Evolutionary conservation across 768 basidiomycete species (phyloP), one percentile per base, ranked within the genome.

Genomic region (Hygrophorus pudorinus): DNA sequence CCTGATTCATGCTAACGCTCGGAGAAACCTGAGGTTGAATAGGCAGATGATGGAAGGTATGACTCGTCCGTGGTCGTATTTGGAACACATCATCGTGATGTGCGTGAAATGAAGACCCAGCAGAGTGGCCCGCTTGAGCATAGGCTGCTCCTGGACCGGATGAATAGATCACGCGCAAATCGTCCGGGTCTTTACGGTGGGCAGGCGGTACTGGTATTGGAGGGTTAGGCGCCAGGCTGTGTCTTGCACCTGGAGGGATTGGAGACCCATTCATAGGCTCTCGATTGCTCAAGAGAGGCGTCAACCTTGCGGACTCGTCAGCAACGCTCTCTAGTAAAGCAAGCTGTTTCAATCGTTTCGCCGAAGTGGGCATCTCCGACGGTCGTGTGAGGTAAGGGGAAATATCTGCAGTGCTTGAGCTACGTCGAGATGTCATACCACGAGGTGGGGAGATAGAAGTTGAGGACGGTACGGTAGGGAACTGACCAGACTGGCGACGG

Each of bases 291-390:
- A 57, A 46, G 55, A 63, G 46, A 14, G 75, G 69, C 18, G 75
- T 70, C 68, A 79, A 71, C 48, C 72, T 70, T 5, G 78, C 79
- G 4, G 85, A 84, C 57, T 88, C 84, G 53, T 80, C 76, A 0
- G 78, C 82, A 29, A 86, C 77, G 11, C 75, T 67, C 56, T 87
- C 83, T 9, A 85, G 64, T 47, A 87, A 65, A 2, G 83, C 83
- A 18, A 82, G 66, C 51, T 80, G 85, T 59, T 78, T 78, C 59
- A 85, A 59, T 45, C 71, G 75, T 56, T 78, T 82, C 11, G 78
- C 72, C 27, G 78, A 77, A 3, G 71, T 63, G 6, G 77, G 72
- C 8, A 76, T 62, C 48, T 75, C 79, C 18, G 63, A 59, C 5
- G 75, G 63, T 43, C 73, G 72, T 8, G 75, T 65, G 41, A 85